Conservation (phyloP, 257 asterid species). For the Nicotiana knightiana region DNA sequence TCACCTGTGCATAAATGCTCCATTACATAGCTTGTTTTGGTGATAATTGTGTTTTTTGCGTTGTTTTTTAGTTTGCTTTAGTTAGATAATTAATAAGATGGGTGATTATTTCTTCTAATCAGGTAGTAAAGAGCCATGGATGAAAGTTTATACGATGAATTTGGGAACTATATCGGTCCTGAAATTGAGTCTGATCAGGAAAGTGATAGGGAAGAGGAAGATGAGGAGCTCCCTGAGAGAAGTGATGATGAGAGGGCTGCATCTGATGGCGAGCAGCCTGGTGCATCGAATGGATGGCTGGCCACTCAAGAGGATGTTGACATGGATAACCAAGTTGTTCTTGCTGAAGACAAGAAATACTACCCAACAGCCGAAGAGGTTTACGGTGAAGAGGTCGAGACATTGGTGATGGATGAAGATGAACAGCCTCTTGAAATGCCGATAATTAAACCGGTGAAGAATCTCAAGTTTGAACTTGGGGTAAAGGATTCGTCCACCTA, state of each 20-base stretch:
- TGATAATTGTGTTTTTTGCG: neutral
- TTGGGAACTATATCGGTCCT: constrained; percentile 94
- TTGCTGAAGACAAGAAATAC: constrained; percentile 91
- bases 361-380: constrained; percentile 99
- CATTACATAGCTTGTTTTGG: neutral
- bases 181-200: constrained; percentile 92
- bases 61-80: no score
- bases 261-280: constrained; percentile 73
- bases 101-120: neutral
- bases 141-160: constrained; percentile 91
- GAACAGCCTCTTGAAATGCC: constrained; percentile 89
- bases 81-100: neutral
- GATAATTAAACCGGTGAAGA: constrained; percentile 75
- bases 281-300: constrained; percentile 81
- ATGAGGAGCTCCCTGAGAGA: constrained; percentile 69
- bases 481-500: constrained; percentile 88
- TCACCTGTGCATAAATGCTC: no score
- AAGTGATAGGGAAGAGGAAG: constrained; percentile 82
- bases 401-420: constrained; percentile 96
- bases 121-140: constrained; percentile 48
- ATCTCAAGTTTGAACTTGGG: constrained; percentile 90
- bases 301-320: constrained; percentile 64
- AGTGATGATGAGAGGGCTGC: constrained; percentile 53
- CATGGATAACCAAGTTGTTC: constrained; percentile 88
- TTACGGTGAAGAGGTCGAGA: constrained; percentile 94